Evolutionary conservation across 345 rosid species (phyloP), one percentile per base, ranked within the genome.

Genomic region (Eucalyptus dawsonii): DNA sequence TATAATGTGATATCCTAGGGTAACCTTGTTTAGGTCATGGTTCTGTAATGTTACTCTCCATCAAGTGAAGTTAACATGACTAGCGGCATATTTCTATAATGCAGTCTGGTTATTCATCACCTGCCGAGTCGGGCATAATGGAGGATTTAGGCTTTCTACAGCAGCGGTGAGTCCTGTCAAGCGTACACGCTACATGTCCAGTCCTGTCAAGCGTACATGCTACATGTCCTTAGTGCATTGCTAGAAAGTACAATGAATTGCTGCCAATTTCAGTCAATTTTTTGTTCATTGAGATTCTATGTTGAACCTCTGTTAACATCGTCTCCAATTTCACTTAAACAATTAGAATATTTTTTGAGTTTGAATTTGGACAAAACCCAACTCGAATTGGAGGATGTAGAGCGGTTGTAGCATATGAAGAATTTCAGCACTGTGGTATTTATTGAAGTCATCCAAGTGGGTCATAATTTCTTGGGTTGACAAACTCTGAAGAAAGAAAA

Each of bases 71-170:
- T 65, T n/a, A 65, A 2, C 76, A 65, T 65, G 34, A 65, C 19
- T 16, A n/a, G 11, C 2, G 76, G 37, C 37, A 34, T 65, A n/a
- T 65, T 14, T 65, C 37, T 65, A 8, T 65, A n/a, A 65, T 83
- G 90, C 92, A 95, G 97, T 53, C 91, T 89, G 94, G 95, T 44
- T 96, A 93, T 87, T 92, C 97, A 11, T 94, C 96, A 25, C 95
- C 97, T 8, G 96, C 94, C 31, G 94, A 95, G 87, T 91, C 95
- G 86, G 94, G 93, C 69, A 95, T 96, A 89, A 91, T 89, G 89
- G 92, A 93, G 88, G 96, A 95, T 51, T 83, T 95, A 53, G 97
- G 87, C 95, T 97, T 49, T 94, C 98, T 45, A 87, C 94, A 45
- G 94, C 95, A 31, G 93, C 88, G 62, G 95, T 95, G 83, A 92